Base-by-base conservation (phyloP, 768 basidiomycete genomes). In the Mycena maculata region DNA sequence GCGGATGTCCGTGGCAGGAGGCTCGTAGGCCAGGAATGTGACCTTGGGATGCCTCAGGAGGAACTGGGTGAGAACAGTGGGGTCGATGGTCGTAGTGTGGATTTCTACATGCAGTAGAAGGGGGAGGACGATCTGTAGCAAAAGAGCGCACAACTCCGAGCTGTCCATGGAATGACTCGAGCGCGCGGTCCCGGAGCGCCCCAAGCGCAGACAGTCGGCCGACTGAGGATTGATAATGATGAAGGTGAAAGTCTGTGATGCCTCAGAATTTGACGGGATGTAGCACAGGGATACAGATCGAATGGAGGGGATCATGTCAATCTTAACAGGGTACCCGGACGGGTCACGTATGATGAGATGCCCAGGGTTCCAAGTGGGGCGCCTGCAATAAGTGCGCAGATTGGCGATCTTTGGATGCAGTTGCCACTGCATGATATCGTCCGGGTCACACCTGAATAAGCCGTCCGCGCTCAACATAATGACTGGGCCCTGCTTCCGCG, bases 351-450 rank as follows among this genome's bases (percentile, higher is more conserved):
- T 10, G 15, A 53, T 45, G 12, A 18, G 25, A 23, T 55, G 15
- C 8, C 38, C 61, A n/a, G 52, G 16, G 8, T 23, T 18, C 6
- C 42, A n/a, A 27, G 27, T 16, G n/a, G 13, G 16, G 6, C 49
- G 44, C 1, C 42, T 2, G 23, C 31, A 27, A 23, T 38, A 45
- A 3, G 16, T 30, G 16, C 30, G 23, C 2, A 48, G 23, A 10
- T 11, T 28, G n/a, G 30, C 20, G 16, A 42, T 25, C 16, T 28
- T 33, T n/a, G 11, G 52, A n/a, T 45, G 30, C 28, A 64, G 54
- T 31, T 49, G 30, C 63, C 54, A 64, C 16, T 28, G 54, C 5
- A 39, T 33, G 8, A 64, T 47, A 49, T 64, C 63, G 9, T 4
- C 23, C 5, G 54, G 9, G 1, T 23, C 13, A 30, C 53, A 64